phyloP scores from a whole-genome alignment of 495 filamentous ascomycete species.

The Chaetomium cochliodes region DNA sequence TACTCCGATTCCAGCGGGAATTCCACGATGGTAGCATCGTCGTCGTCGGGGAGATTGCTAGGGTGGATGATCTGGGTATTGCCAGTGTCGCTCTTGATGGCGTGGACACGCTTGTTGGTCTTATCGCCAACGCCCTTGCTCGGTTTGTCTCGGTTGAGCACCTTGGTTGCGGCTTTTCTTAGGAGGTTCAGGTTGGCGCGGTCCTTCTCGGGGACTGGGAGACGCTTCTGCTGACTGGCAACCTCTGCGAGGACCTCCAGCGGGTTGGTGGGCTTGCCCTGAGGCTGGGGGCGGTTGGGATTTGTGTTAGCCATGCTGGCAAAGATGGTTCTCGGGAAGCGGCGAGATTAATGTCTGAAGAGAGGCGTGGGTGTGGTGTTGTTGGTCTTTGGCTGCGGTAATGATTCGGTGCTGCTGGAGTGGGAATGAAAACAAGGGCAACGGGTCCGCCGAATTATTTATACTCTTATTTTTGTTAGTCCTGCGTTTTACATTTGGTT shows the following conservation, averaged over 20 bases:
- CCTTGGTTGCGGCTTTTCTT: neutral
- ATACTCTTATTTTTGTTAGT: too few relatives aligned
- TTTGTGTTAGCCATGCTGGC: neutral
- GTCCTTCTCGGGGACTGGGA: neutral
- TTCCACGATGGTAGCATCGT: too few relatives aligned
- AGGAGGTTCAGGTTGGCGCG: neutral
- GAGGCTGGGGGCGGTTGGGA: neutral
- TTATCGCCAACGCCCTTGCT: neutral
- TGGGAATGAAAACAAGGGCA: too few relatives aligned
- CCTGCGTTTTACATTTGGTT: too few relatives aligned
- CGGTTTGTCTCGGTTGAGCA: neutral
- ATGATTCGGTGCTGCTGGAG: too few relatives aligned
- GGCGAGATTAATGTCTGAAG: neutral
- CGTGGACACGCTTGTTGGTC: neutral
- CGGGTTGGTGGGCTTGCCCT: neutral
- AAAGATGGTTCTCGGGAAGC: neutral
- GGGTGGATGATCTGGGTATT: neutral
- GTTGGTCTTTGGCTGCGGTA: too few relatives aligned
- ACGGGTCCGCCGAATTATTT: too few relatives aligned
- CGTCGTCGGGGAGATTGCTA: too few relatives aligned
- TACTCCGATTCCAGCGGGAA: too few relatives aligned
- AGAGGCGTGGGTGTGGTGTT: neutral
- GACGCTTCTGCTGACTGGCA: neutral
- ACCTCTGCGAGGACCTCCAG: neutral
- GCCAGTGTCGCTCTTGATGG: neutral